Base-by-base conservation (phyloP, 116 monocot genomes). In the Trichopus zeylanicus region DNA sequence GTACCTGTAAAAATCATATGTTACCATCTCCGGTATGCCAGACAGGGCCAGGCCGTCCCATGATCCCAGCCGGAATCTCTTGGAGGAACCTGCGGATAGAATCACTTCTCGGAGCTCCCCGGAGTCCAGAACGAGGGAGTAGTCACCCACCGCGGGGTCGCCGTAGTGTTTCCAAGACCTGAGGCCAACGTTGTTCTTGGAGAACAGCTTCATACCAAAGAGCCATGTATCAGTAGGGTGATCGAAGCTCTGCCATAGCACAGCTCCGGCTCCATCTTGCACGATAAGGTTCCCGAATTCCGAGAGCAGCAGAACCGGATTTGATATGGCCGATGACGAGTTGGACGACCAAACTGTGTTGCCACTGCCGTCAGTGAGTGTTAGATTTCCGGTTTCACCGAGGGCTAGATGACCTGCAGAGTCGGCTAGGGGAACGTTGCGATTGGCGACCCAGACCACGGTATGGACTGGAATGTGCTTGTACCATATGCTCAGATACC, bases 241-340 rank as follows among this genome's bases (percentile, higher is more conserved):
- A 24, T 72, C 65, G 31, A 84, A 79, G 57, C 84, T 84, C 53
- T 84, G 72, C 79, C 84, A 84, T 29, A 48, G 29, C 20, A 62
- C 11, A 7, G 4, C 2, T 18, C 47, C 29, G 8, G 21, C 48
- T 9, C 16, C 11, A 13, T 51, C 29, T 48, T 16, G 67, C 13
- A 75, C 24, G n/a, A 68, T 46, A 21, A 68, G 56, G 29, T 75
- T 75, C 0, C 75, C 75, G 5, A 22, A 20, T 28, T 75, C 63
- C 11, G 69, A 15, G 20, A 75, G 57, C 19, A 26, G 57, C 0
- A 52, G 52, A 1, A 56, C 35, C 10, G 66, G 66, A 20, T 21
- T 55, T 7, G 0, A 30, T 2, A 18, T 24, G 16, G 8, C 29
- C 2, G 3, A 31, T 19, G 19, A 31, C 0, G 21, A n/a, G 4